These are phyloP conservation scores for Pseudogymnoascus sp. DNA, from an alignment of 2,329 filamentous ascomycete genomes.

Conservation along the genomic window DNA sequence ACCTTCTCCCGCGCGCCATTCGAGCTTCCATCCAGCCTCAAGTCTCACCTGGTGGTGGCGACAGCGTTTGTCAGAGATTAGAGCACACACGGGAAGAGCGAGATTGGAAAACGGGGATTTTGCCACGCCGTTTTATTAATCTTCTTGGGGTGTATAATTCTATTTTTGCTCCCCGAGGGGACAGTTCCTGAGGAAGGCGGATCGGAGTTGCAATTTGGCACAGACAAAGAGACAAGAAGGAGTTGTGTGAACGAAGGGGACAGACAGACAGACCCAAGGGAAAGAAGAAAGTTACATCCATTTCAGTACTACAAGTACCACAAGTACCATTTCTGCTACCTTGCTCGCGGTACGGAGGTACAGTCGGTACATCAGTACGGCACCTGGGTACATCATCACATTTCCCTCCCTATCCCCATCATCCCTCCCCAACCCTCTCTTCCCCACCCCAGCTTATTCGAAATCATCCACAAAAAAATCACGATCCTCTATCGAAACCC, in stretches of 20 bases:
- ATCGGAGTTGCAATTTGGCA: not conserved
- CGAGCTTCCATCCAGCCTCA: not conserved
- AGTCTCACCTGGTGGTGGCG: not conserved
- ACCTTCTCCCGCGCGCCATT: not conserved
- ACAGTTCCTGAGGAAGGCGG: no score
- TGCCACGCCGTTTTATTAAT: not conserved
- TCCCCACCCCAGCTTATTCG: not conserved
- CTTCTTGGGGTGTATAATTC: no score
- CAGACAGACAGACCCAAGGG: no score
- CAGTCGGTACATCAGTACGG: not conserved
- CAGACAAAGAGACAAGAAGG: not conserved
- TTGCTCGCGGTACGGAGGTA: not conserved
- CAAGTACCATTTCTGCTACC: not conserved
- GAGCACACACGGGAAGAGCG: not conserved
- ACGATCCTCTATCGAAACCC: no score
- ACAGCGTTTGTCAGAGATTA: no score
- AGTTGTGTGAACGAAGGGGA: not conserved
- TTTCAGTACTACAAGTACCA: not conserved
- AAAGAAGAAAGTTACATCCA: not conserved
- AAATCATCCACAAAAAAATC: no score
- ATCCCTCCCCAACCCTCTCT: no score
- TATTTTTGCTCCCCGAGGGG: no score
- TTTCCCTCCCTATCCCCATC: no score
- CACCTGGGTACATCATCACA: not conserved
- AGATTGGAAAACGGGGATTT: not conserved